Evolutionary conservation across 768 basidiomycete genomes (phyloP).

Genomic region (Amanita rubescens): DNA sequence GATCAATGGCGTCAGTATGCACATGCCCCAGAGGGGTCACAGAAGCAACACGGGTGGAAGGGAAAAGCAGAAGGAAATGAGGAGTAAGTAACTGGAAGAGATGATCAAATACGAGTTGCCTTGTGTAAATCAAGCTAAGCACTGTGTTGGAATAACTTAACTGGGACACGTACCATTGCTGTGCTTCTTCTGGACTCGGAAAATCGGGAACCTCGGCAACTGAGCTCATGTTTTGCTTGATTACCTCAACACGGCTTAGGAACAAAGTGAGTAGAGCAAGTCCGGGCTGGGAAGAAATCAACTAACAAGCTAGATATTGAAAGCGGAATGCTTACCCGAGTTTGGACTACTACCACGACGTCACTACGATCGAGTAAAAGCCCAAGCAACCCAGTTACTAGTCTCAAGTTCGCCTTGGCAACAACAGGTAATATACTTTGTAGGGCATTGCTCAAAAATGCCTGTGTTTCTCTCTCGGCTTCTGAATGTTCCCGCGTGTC

Average conservation of each 20-base stretch:
- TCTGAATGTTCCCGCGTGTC: conserved; percentile 58
- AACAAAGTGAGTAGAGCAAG: conserved; percentile 86
- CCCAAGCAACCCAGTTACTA: conserved; percentile 82
- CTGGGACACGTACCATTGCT: conserved; percentile 49
- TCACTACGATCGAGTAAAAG: conserved; percentile 76
- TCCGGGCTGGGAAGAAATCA: conserved; percentile 57
- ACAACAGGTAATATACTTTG: conserved; percentile 84
- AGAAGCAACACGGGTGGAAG: conserved; percentile 68
- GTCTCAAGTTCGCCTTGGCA: conserved; percentile 67
- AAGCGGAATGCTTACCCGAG: conserved; percentile 51
- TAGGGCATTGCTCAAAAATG: conserved; percentile 77
- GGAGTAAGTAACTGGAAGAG: conserved; percentile 76
- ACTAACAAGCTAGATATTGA: conserved; percentile 6
- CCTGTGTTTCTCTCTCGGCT: conserved; percentile 84
- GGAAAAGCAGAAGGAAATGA: conserved; percentile 77
- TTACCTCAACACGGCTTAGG: conserved; percentile 86
- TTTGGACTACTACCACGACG: conserved; percentile 63
- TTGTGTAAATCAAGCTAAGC: conserved; percentile 23
- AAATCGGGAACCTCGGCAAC: conserved; percentile 47
- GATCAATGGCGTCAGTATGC: conserved; percentile 64
- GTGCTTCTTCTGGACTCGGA: conserved; percentile 65
- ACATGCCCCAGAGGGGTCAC: conserved; percentile 27
- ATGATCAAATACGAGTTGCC: conserved; percentile 85
- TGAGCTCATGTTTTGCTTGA: conserved; percentile 63
- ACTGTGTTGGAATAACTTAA: neutral